Conservation (phyloP, 1,284 basidiomycete species). For the Xerocomus minutiporus region DNA sequence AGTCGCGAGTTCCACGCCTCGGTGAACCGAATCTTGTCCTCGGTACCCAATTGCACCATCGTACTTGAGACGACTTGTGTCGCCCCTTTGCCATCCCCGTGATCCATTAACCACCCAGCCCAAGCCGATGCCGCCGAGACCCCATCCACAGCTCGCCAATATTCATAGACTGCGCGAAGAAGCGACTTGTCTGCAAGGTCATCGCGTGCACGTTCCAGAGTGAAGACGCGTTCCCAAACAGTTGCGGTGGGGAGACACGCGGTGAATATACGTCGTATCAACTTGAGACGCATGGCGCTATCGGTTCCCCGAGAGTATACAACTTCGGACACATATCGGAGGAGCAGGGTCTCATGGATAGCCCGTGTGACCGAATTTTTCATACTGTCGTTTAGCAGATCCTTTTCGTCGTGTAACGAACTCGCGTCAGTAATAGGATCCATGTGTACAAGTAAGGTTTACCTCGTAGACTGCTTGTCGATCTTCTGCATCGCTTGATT, state of each 20-base stretch:
- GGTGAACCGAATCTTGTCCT: slow-evolving; percentile 26
- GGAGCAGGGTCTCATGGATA: slow-evolving; percentile 47
- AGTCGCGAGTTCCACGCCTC: slow-evolving; percentile 27
- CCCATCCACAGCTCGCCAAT: slow-evolving; percentile 40
- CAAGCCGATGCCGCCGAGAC: slow-evolving; percentile 41
- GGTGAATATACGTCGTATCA: slow-evolving; percentile 40
- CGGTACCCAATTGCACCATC: slow-evolving; percentile 21
- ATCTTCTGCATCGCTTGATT: slow-evolving; percentile 19
- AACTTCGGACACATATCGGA: slow-evolving; percentile 39
- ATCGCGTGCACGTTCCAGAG: slow-evolving; percentile 27
- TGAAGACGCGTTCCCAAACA: slow-evolving; percentile 45
- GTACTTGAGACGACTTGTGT: slow-evolving; percentile 32
- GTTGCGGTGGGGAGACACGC: slow-evolving; percentile 40
- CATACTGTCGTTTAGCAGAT: slow-evolving; percentile 48
- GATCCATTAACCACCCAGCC: slow-evolving; percentile 43
- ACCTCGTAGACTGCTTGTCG: slow-evolving; percentile 39
- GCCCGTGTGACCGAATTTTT: slow-evolving; percentile 36
- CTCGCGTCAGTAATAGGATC: slow-evolving; percentile 11
- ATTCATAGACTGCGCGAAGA: slow-evolving; percentile 38
- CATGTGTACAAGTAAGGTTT: slow-evolving; percentile 10
- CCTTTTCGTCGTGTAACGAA: slow-evolving; percentile 29
- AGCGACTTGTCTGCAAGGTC: slow-evolving; percentile 28
- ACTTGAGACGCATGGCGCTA: slow-evolving; percentile 27
- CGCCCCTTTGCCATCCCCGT: slow-evolving; percentile 38
- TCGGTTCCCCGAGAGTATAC: slow-evolving; percentile 25